A percentile compares a stretch with the other conserved stretches of the same genome.
Evolutionary conservation across 2,329 filamentous ascomycete species (phyloP).

Genomic region (Berkeleyomyces basicola): DNA sequence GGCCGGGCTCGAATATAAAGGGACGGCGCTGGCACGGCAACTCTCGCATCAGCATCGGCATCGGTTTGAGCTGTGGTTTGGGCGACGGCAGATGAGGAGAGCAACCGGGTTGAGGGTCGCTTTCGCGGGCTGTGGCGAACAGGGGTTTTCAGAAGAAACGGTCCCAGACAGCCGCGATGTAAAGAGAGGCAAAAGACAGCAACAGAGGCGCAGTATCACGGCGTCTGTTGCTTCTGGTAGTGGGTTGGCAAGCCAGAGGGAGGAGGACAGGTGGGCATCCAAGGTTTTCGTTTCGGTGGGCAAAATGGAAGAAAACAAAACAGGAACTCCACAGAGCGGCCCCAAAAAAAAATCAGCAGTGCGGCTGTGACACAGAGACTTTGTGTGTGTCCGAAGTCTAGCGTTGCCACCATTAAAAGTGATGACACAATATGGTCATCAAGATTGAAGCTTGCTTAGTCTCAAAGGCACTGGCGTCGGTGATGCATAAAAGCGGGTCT

Average conservation of each 20-base stretch:
- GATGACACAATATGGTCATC: not conserved
- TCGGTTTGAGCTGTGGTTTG: not conserved
- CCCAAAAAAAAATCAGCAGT: no score
- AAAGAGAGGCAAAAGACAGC: not conserved
- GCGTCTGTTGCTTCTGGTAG: not conserved
- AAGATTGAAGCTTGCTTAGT: not conserved
- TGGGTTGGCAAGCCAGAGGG: not conserved
- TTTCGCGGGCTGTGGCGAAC: not conserved
- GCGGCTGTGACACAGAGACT: no score
- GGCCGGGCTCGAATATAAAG: conserved; percentile 11
- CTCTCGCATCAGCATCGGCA: conserved; percentile 13
- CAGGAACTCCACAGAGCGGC: no score
- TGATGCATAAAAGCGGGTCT: not conserved
- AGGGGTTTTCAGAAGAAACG: not conserved
- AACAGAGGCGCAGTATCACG: not conserved
- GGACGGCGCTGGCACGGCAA: conserved; percentile 10
- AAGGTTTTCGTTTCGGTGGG: no score
- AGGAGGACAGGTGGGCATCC: no score
- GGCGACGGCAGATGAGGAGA: not conserved
- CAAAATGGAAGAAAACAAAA: no score
- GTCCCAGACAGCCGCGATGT: not conserved
- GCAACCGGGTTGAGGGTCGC: not conserved
- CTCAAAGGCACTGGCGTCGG: not conserved
- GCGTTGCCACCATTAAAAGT: not conserved
- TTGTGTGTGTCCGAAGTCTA: no score